A percentile compares a stretch with the other conserved stretches of the same genome.
phyloP scores from a whole-genome alignment of 768 basidiomycete genomes.

The Boletus pseudo-olivaceus region DNA sequence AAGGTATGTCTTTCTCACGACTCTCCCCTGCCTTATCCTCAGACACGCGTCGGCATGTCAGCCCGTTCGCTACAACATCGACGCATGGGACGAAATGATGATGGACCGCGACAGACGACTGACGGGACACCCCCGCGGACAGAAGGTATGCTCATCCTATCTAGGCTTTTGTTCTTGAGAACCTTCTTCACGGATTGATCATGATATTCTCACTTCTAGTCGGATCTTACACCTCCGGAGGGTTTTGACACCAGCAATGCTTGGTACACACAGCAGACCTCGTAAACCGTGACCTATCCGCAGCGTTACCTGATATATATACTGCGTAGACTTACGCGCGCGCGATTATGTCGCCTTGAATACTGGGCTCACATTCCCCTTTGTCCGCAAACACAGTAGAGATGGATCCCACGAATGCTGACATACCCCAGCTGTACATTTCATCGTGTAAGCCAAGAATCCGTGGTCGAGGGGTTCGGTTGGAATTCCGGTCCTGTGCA shows the following conservation, averaged over 20 bases:
- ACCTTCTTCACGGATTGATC: not conserved
- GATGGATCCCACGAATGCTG: not conserved
- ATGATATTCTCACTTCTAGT: slow-evolving; percentile 37
- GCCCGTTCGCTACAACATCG: slow-evolving; percentile 82
- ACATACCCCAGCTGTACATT: not conserved
- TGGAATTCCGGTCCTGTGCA: not conserved
- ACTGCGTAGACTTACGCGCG: slow-evolving; percentile 9
- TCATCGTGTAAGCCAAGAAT: not conserved
- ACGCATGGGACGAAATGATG: slow-evolving; percentile 95
- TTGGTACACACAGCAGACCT: slow-evolving; percentile 63
- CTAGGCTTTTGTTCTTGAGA: not conserved
- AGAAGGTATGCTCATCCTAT: slow-evolving; percentile 56
- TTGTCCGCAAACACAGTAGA: not conserved
- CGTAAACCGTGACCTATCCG: slow-evolving; percentile 33
- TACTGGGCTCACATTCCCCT: too few relatives aligned
- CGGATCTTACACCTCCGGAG: slow-evolving; percentile 63
- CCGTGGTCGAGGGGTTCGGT: not conserved
- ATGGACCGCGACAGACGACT: slow-evolving; percentile 86
- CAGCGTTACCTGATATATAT: slow-evolving; percentile 14
- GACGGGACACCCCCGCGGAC: slow-evolving; percentile 84
- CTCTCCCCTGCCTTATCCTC: not conserved
- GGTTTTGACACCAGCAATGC: slow-evolving; percentile 69
- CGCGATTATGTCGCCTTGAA: not conserved
- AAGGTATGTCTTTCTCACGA: slow-evolving; percentile 53
- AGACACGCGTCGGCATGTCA: slow-evolving; percentile 27